Evolutionary conservation across 495 filamentous ascomycete species (phyloP), one percentile per base, ranked within the genome.

Genomic region (Clavariopsis aquatica): DNA sequence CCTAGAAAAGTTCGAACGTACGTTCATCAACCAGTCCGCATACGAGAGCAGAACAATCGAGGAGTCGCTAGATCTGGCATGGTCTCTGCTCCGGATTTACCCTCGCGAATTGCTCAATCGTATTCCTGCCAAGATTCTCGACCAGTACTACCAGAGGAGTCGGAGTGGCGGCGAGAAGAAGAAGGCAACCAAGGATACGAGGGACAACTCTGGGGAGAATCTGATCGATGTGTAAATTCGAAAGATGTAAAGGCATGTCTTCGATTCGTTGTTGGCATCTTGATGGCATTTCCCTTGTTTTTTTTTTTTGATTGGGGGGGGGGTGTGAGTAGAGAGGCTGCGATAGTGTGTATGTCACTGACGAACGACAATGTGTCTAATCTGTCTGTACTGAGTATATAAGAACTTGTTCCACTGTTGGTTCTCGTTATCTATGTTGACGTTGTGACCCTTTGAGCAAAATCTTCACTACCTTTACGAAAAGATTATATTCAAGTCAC

Each of bases 71-170:
- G 94, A 99, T 73, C 85, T 93, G 69, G 95, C 94, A 64, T 99
- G 94, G 94, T 91, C 91, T 72, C 75, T 99, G 72, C 84, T 99
- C 58, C 85, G 95, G 69, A 95, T 98, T 76, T 98, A 93, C 79
- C 93, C 93, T 70, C 95, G 93, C 83, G 95, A 98, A 71, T 80
- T 96, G 71, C 88, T 99, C 69, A 99, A 98, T 79, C 90, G 93
- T 45, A 96, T 99, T 73, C 95, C 94, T 54, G 88, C 90, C 81
- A 93, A 95, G 77, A 79, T 95, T 49, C 83, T 99, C 62, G 87
- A 96, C 72, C 89, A 97, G 76, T 99, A 88, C 79, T 99, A 98
- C 78, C 83, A 86, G 68, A 83, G 95, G 70, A 80, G 85, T 57
- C 86, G 87, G 78, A 83, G 81, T 26, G 83, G 81, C 69, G 81